Evolutionary conservation across 208 protist genomes (phyloP), one percentile per base, ranked within the genome.

Genomic region (Wallacemonas sp.): DNA sequence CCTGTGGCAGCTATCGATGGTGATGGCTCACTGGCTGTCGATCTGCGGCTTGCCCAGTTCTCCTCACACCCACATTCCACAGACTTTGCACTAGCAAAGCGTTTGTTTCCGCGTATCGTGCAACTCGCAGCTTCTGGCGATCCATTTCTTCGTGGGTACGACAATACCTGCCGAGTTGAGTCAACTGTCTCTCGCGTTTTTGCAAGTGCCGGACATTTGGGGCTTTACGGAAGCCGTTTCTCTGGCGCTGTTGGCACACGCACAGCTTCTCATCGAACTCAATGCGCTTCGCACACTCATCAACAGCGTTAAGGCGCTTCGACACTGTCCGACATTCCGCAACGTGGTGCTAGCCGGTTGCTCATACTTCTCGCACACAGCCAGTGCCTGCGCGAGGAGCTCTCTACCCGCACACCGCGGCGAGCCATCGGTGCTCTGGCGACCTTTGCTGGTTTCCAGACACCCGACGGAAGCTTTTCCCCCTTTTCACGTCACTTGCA

Each of bases 141-240:
- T 8, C 2, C 42, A 0, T 17, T 53, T 22, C 45, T 53, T 32
- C n/a, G 32, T 12, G 5, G 26, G 9, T 53, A 55, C 15, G 58
- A 73, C 46, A 29, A 52, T 4, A 68, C 73, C 37, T 19, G 63
- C 1, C 71, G 65, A 8, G 6, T 53, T 46, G 41, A 21, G 39
- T 45, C 39, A 3, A 9, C 39, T 19, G 26, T 53, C 21, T 39
- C 36, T 17, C 36, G 9, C 36, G 6, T 39, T 39, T 39, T 46
- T 46, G 41, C 41, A 46, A n/a, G 41, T 46, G 19, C 41, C 24
- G 8, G 41, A 46, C 41, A n/a, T n/a, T 46, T 6, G 17, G 41
- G 41, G 15, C n/a, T 46, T 12, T 6, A 19, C 41, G 41, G 5
- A n/a, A 12, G 6, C 24, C 5, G 15, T n/a, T 12, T 12, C 17